Evolutionary conservation across 345 rosid genomes (phyloP).

Genomic region (Eucalyptus lansdowneana): DNA sequence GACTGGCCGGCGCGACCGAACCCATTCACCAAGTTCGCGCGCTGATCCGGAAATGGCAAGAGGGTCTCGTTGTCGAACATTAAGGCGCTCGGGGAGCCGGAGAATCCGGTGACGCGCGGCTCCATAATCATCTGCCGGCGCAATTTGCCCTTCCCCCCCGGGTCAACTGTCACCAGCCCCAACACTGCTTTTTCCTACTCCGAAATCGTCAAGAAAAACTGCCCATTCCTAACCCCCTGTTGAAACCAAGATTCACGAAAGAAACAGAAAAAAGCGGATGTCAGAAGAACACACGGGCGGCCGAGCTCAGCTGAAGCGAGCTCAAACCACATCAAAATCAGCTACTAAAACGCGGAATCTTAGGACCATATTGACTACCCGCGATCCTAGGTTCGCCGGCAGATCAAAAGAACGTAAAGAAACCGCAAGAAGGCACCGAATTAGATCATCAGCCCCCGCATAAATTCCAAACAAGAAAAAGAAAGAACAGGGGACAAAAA

Average conservation of each 20-base stretch:
- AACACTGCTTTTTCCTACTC: neutral
- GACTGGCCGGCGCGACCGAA: neutral
- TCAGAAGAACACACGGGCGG: neutral
- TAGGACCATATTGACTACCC: neutral
- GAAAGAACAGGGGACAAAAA: neutral
- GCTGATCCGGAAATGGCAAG: constrained; percentile 12
- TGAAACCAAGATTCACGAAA: neutral
- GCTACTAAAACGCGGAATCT: neutral
- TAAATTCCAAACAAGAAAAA: neutral
- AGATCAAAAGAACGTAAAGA: neutral
- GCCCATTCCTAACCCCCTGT: neutral
- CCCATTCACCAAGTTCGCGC: neutral
- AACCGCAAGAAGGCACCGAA: neutral
- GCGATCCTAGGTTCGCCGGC: neutral
- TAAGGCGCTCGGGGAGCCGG: constrained; percentile 7
- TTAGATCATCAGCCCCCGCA: neutral
- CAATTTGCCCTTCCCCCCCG: neutral
- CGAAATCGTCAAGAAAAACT: neutral
- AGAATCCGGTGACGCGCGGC: neutral
- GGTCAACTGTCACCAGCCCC: neutral
- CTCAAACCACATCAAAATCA: neutral
- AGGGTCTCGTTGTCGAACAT: constrained; percentile 12
- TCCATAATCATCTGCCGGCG: neutral
- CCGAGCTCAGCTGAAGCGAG: neutral
- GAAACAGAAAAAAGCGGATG: neutral